Evolutionary conservation across 2,329 filamentous ascomycete genomes (phyloP), one percentile per base, ranked within the genome.

Genomic region (Paramyrothecium roridum): DNA sequence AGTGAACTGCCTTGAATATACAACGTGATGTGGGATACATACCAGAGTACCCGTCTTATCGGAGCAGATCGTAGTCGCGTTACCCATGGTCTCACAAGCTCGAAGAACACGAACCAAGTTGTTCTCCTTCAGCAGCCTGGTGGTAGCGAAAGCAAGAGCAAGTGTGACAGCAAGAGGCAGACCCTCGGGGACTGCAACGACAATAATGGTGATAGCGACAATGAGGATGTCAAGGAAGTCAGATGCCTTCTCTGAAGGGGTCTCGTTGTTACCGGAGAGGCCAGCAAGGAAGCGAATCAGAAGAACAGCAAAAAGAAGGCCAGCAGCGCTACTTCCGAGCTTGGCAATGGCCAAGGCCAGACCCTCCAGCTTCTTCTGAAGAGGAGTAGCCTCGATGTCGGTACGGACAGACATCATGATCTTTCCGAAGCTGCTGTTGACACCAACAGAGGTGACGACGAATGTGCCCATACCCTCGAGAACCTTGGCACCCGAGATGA

Each of bases 231-330:
- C 76, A 64, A 88, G 75, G 63, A 88, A 88, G 17, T 80, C 69
- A 40, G 74, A 74, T 0, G 67, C 73, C 71, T 91, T 91, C 52
- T 81, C 72, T 0, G 83, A 76, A 2, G 84, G 74, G 0, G 74
- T 71, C 0, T 61, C 67, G 21, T 61, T 47, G 63, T 82, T 85
- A 37, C 73, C 64, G 6, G 81, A 80, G 8, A 93, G 78, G 17
- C 80, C 71, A 34, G 81, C 86, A 22, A 90, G 75, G 67, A 92
- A 93, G 65, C 90, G 87, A 75, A 93, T 90, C 64, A 93, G 84
- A 13, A 93, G 77, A 22, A 91, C 87, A 52, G 91, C 73, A 67
- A 95, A 93, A 20, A 93, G 78, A 8, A 93, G 72, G 16, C 89
- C 71, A 48, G 89, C 89, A 33, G 90, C 86, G 54, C 83, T 84